These are phyloP conservation scores for Dictyostelium firmibasis DNA, from an alignment of 78 protist species.

Conservation along the genomic window DNA sequence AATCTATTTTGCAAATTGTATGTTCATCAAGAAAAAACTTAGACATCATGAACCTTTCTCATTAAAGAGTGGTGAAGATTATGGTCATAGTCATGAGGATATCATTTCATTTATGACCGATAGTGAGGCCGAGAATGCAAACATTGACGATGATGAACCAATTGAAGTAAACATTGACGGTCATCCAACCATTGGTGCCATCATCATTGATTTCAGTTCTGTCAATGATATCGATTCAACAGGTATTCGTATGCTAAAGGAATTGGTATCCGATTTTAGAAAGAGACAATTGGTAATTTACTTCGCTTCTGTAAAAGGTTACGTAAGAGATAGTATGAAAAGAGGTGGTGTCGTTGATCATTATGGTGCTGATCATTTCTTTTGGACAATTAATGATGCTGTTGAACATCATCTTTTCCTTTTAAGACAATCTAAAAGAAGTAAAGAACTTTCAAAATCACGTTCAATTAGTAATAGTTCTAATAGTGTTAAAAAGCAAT, in stretches of 20 bases:
- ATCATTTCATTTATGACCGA: background rate
- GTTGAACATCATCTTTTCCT: conserved; percentile 67
- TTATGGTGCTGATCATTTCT: conserved; percentile 74
- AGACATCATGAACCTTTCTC: conserved; percentile 46
- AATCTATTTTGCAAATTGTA: conserved; percentile 71
- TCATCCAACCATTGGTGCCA: conserved; percentile 35
- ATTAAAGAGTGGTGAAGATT: background rate
- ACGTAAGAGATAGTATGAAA: conserved; percentile 62
- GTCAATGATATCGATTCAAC: conserved; percentile 80
- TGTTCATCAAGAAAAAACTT: conserved; percentile 43
- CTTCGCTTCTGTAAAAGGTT: conserved; percentile 62
- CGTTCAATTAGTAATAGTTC: background rate
- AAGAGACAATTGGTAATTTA: conserved; percentile 39
- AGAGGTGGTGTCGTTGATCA: conserved; percentile 73
- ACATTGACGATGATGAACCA: conserved; percentile 14
- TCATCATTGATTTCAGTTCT: conserved; percentile 59
- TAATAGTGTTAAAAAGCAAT: background rate
- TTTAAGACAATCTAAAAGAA: conserved; percentile 27
- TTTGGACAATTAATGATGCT: conserved; percentile 68
- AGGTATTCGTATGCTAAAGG: conserved; percentile 58
- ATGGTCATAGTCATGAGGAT: background rate
- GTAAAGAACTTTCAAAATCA: background rate
- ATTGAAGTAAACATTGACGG: conserved; percentile 34
- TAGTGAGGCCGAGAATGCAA: conserved; percentile 1
- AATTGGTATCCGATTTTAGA: conserved; percentile 48